Evolutionary conservation across 768 basidiomycete genomes (phyloP).

Genomic region (Suillus subaureus): DNA sequence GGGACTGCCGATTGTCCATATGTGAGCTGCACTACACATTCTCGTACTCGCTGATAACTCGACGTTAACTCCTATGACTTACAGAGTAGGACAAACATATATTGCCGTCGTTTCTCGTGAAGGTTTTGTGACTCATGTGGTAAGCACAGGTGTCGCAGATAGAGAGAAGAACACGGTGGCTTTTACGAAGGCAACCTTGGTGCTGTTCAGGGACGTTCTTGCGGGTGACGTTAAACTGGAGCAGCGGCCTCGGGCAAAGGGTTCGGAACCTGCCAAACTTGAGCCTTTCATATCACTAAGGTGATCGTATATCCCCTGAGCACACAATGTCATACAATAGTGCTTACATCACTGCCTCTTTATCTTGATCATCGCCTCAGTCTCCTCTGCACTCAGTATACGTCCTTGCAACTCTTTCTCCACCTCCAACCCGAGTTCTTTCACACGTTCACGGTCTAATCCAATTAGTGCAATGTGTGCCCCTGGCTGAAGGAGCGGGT

Average conservation of each 20-base stretch:
- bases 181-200: slow-evolving; percentile 18
- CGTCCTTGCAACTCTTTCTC: slow-evolving; percentile 58
- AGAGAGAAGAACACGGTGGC: slow-evolving; percentile 23
- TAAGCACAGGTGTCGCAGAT: slow-evolving; percentile 16
- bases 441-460: slow-evolving; percentile 45
- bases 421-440: slow-evolving; percentile 63
- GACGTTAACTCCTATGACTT: neutral
- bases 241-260: neutral
- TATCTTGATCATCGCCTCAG: slow-evolving; percentile 46
- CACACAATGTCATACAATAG: neutral
- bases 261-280: neutral
- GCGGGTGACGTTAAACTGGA: slow-evolving; percentile 15
- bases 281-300: neutral
- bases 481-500: slow-evolving; percentile 59
- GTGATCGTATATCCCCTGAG: neutral
- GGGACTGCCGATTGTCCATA: slow-evolving; percentile 4
- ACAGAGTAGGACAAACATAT: slow-evolving; percentile 14
- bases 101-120: slow-evolving; percentile 13
- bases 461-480: slow-evolving; percentile 69
- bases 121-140: slow-evolving; percentile 15
- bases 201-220: slow-evolving; percentile 18
- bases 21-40: slow-evolving; percentile 10
- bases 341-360: slow-evolving; percentile 4
- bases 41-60: neutral
- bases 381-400: slow-evolving; percentile 69